phyloP scores from a whole-genome alignment of 2,329 filamentous ascomycete genomes.

The Nemania diffusa region DNA sequence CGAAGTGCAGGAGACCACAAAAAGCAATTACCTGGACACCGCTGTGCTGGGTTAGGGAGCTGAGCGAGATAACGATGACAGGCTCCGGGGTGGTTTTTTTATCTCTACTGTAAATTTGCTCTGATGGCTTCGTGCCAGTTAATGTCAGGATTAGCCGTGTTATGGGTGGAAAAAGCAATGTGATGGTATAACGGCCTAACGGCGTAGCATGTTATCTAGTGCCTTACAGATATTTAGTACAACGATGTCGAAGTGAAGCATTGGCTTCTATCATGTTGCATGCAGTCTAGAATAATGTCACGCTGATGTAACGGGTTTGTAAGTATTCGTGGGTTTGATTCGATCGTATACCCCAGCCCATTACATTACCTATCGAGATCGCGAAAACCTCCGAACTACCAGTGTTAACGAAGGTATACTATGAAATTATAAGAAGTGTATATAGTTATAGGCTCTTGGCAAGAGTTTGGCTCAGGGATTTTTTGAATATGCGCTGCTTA shows the following conservation, averaged over 20 bases:
- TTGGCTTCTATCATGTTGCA: background rate
- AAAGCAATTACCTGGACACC: background rate
- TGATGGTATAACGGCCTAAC: background rate
- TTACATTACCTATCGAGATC: background rate
- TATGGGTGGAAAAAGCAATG: background rate
- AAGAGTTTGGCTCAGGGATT: background rate
- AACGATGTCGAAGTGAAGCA: background rate
- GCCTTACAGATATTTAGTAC: too few relatives aligned
- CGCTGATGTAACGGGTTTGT: background rate
- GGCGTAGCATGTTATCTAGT: background rate
- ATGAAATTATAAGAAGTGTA: background rate
- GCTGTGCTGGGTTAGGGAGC: background rate
- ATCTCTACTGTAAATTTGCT: background rate
- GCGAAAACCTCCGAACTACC: background rate
- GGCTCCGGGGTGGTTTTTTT: background rate
- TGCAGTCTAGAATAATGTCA: too few relatives aligned
- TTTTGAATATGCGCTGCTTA: background rate
- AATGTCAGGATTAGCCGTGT: background rate
- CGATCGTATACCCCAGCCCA: background rate
- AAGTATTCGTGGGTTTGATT: background rate
- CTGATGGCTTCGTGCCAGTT: background rate
- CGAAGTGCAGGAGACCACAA: background rate
- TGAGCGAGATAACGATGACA: background rate
- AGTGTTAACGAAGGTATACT: background rate
- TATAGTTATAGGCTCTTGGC: background rate